Base-by-base conservation (phyloP, 2,329 filamentous ascomycete genomes). In the Dichotomopilus funicola region DNA sequence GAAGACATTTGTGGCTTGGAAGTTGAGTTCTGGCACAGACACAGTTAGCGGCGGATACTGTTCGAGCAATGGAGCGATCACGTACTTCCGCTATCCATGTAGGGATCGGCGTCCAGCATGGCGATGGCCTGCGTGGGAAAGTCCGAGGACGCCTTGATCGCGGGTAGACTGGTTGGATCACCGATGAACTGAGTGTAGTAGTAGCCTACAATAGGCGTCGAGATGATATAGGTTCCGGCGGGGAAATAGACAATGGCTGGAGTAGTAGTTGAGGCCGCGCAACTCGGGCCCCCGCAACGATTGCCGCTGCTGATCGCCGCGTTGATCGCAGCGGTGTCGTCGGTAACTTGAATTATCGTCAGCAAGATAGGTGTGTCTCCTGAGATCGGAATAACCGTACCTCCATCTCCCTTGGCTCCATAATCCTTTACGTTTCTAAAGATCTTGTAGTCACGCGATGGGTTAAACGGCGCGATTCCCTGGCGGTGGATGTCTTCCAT, bases 121-220 rank as follows among this genome's bases (percentile, higher is more conserved):
- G 73, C 75, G 13, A 76, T 70, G 35, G 66, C 73, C 33, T 59
- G 60, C 5, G 60, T 50, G 1, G 60, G 50, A 62, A 86, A 86
- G 40, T 67, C 70, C 0, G 75, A 58, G 0, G 75, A 71, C 2
- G 78, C 81, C 61, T 79, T 79, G 56, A 86, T 75, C 27, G 77
- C 71, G 8, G 86, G 73, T 60, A 80, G 75, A 59, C 78, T 68
- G 33, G 74, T 80, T 4, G 86, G 82, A 67, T 91, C 85, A 34
- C 87, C 87, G 35, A 90, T 77, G 59, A 92, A 77, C 67, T 89
- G 86, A 2, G 88, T 91, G 68, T 90, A 89, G 72, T 91, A 94
- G 72, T 85, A 84, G 68, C 87, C 81, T 49, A 89, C 71, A 58
- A 92, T 83, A 4, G 88, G 85, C 61, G 73, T 78, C 53, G 79